A percentile compares a stretch with the other conserved stretches of the same genome.
Conservation (phyloP, 2,329 filamentous ascomycete species). For the Talaromyces verruculosus region DNA sequence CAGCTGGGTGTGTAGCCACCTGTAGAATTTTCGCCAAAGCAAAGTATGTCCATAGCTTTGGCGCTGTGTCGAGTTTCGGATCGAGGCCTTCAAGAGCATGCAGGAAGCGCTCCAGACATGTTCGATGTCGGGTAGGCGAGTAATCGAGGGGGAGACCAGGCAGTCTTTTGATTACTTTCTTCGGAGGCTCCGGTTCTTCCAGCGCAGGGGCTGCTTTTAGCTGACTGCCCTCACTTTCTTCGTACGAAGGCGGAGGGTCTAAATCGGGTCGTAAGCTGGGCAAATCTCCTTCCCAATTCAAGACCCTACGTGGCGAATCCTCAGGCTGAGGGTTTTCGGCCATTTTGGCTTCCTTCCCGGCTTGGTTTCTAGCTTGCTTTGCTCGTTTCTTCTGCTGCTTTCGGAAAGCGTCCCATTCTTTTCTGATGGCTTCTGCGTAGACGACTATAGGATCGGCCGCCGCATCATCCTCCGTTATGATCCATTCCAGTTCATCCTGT, state of each 20-base stretch:
- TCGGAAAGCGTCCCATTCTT: neutral
- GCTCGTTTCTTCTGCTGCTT: slow-evolving; percentile 1
- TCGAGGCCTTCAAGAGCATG: slow-evolving; percentile 56
- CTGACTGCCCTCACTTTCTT: neutral
- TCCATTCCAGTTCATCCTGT: slow-evolving; percentile 45
- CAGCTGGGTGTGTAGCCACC: slow-evolving; percentile 31
- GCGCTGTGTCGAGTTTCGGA: slow-evolving; percentile 62
- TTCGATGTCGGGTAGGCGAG: slow-evolving; percentile 62
- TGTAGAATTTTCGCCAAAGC: slow-evolving; percentile 62
- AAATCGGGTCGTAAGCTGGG: slow-evolving; percentile 18
- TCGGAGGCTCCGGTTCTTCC: neutral
- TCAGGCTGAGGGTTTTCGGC: neutral
- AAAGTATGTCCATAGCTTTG: slow-evolving; percentile 66
- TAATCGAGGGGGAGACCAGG: slow-evolving; percentile 52
- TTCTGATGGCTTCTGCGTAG: neutral
- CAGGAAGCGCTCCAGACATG: slow-evolving; percentile 63
- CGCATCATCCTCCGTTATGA: neutral
- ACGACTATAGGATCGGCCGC: neutral
- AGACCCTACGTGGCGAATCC: neutral
- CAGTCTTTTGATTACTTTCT: neutral
- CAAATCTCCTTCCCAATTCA: slow-evolving; percentile 6
- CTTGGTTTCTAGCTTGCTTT: neutral
- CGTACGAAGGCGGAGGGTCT: neutral
- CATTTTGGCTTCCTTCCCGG: neutral
- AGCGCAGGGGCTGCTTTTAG: neutral